These are phyloP conservation scores for Verticillium tricorpus DNA, from an alignment of 2,329 filamentous ascomycete species.

Conservation along the genomic window DNA sequence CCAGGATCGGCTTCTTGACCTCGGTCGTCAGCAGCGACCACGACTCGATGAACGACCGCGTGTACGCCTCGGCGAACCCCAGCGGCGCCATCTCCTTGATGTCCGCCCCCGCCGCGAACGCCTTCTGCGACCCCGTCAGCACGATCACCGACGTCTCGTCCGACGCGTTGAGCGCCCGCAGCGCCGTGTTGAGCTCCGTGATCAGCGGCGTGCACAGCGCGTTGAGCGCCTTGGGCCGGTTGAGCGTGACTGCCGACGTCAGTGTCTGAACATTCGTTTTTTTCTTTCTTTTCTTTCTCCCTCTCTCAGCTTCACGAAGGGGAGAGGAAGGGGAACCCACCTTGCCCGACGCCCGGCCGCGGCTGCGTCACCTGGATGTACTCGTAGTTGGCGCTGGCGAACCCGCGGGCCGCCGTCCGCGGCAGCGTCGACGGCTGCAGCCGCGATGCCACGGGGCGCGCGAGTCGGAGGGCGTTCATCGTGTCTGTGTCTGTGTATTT, in stretches of 20 bases:
- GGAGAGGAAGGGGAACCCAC: slow-evolving; percentile 45
- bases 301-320: neutral
- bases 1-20: slow-evolving; percentile 91
- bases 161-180: slow-evolving; percentile 65
- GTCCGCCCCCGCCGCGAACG: slow-evolving; percentile 93
- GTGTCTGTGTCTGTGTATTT: slow-evolving; percentile 14
- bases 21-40: slow-evolving; percentile 84
- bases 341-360: slow-evolving; percentile 83
- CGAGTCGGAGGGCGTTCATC: slow-evolving; percentile 52
- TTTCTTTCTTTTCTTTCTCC: neutral
- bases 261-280: neutral
- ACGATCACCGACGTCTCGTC: slow-evolving; percentile 71
- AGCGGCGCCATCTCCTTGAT: slow-evolving; percentile 99
- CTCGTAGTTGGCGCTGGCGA: slow-evolving; percentile 60
- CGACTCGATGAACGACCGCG: slow-evolving; percentile 85
- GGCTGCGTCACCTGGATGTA: slow-evolving; percentile 78
- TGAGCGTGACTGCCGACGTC: slow-evolving; percentile 67
- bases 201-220: slow-evolving; percentile 90
- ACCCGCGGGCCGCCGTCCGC: slow-evolving; percentile 50
- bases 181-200: slow-evolving; percentile 77
- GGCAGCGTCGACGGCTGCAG: slow-evolving; percentile 56
- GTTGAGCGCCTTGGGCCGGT: slow-evolving; percentile 93
- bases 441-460: slow-evolving; percentile 57
- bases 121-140: slow-evolving; percentile 82
- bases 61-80: slow-evolving; percentile 84